Conservation (phyloP, 495 filamentous ascomycete genomes). For the Penicillium soppii region DNA sequence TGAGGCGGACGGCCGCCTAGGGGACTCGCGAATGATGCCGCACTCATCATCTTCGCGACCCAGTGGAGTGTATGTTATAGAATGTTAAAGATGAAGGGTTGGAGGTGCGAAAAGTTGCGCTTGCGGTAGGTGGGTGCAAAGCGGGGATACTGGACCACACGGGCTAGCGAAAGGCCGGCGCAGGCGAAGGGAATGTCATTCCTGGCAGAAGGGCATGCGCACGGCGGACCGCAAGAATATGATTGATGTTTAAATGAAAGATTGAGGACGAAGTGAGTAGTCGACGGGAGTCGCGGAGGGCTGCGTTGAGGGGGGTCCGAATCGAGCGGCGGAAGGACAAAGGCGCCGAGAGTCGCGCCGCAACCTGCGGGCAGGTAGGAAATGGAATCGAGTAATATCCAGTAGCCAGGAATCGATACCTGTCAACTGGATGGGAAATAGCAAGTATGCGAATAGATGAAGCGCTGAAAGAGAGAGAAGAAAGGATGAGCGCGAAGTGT, state of each 20-base stretch:
- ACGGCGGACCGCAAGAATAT: conserved; percentile 25
- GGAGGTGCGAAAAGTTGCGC: conserved; percentile 31
- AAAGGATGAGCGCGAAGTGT: conserved; percentile 20
- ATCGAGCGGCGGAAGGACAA: conserved; percentile 38
- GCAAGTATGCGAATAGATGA: conserved; percentile 19
- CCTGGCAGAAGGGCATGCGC: conserved; percentile 39
- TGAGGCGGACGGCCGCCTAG: conserved; percentile 43
- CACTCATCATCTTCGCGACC: conserved; percentile 39
- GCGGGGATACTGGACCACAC: conserved; percentile 49
- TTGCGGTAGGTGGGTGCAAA: conserved; percentile 48
- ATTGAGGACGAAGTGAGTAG: conserved; percentile 19
- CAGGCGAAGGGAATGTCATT: conserved; percentile 44
- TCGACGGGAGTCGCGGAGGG: conserved; percentile 35
- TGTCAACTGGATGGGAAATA: conserved; percentile 19
- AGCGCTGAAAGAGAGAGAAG: conserved; percentile 10
- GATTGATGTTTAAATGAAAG: conserved; percentile 19
- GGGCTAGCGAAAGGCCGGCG: conserved; percentile 49
- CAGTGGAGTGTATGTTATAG: conserved; percentile 12
- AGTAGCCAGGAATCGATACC: conserved; percentile 24
- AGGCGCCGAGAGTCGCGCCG: conserved; percentile 38
- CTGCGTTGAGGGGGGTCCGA: conserved; percentile 35
- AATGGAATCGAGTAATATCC: conserved; percentile 15
- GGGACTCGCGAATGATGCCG: conserved; percentile 45
- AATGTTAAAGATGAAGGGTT: conserved; percentile 12
- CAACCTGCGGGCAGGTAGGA: conserved; percentile 29